These are phyloP conservation scores for Malbranchea zuffiana DNA, from an alignment of 2,329 filamentous ascomycete species.

Conservation along the genomic window DNA sequence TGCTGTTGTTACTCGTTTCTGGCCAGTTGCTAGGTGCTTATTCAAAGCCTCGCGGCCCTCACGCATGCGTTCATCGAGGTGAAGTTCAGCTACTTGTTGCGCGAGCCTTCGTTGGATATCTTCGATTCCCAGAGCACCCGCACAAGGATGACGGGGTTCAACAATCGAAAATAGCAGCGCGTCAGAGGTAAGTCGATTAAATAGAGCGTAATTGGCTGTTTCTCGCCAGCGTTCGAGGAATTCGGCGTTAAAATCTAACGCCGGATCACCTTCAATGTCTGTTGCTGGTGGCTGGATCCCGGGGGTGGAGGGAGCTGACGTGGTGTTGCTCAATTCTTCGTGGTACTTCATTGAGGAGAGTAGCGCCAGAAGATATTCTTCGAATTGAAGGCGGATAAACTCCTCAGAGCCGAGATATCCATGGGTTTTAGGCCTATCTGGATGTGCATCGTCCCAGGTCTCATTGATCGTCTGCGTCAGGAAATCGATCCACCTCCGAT, in stretches of 20 bases:
- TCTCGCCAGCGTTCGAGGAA: constrained; percentile 80
- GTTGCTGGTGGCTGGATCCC: constrained; percentile 42
- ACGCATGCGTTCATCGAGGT: constrained; percentile 81
- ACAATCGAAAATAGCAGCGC: constrained; percentile 88
- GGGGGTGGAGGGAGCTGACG: constrained; percentile 27
- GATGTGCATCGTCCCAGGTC: constrained; percentile 91
- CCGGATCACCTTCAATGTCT: constrained; percentile 70
- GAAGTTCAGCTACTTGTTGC: constrained; percentile 85
- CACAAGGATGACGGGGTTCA: constrained; percentile 84
- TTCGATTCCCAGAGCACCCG: constrained; percentile 83
- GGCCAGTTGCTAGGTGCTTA: constrained; percentile 78
- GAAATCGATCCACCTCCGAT: constrained; percentile 93
- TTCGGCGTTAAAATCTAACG: constrained; percentile 68
- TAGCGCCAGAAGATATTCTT: constrained; percentile 86
- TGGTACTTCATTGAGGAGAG: constrained; percentile 86
- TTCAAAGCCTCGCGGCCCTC: constrained; percentile 74
- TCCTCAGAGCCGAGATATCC: constrained; percentile 94
- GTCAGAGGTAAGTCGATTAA: constrained; percentile 62
- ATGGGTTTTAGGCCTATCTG: constrained; percentile 80
- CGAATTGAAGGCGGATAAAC: constrained; percentile 92
- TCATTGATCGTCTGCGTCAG: constrained; percentile 87
- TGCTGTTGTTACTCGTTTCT: constrained; percentile 75
- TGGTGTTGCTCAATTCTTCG: constrained; percentile 41
- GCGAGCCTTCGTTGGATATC: constrained; percentile 84
- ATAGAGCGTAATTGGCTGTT: constrained; percentile 87